Evolutionary conservation across 2,329 filamentous ascomycete species (phyloP), one percentile per base, ranked within the genome.

Genomic region (Trichophyton simii): DNA sequence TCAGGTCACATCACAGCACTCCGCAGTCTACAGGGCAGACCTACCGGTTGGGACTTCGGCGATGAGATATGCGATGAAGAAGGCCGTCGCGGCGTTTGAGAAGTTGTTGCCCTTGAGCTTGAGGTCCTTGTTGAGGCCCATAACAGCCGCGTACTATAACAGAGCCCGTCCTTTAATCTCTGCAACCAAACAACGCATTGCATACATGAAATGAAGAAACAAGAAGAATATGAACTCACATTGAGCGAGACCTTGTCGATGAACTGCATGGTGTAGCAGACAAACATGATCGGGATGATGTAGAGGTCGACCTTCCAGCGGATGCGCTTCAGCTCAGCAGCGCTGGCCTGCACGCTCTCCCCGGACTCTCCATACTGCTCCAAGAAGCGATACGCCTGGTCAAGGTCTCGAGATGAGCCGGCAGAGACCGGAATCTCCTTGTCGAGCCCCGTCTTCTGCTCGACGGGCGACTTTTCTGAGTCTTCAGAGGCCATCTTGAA

Each of bases 81-180:
- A 82, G 31, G 82, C 80, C 0, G 83, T 85, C 2, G 83, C 82
- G 18, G 83, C 71, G 70, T 83, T 83, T 57, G 81, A 82, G 69
- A 86, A 87, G 57, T 87, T 78, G 63, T 86, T 85, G 18, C 80
- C 80, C 11, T 72, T 69, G 57, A 87, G 76, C 0, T 78, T 73
- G 5, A 84, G 75, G 62, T 85, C 82, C 58, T 77, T 71, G 22
- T 71, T 74, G 6, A 88, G 69, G 2, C 83, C 83, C 84, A 87
- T 87, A 59, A 87, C 83, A 63, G 81, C 82, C 18, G 83, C 83
- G 67, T 87, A 87, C 79, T 85, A 69, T 58, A 61, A 41, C 41
- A 38, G 15, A 6, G 18, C 48, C 22, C 7, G 13, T 25, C 59
- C 52, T 13, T 60, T 55, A 34, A 34, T 54, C 54, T 41, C 36